These are phyloP conservation scores for Fusarium sulawesiense DNA, from an alignment of 2,329 filamentous ascomycete species.

Conservation along the genomic window DNA sequence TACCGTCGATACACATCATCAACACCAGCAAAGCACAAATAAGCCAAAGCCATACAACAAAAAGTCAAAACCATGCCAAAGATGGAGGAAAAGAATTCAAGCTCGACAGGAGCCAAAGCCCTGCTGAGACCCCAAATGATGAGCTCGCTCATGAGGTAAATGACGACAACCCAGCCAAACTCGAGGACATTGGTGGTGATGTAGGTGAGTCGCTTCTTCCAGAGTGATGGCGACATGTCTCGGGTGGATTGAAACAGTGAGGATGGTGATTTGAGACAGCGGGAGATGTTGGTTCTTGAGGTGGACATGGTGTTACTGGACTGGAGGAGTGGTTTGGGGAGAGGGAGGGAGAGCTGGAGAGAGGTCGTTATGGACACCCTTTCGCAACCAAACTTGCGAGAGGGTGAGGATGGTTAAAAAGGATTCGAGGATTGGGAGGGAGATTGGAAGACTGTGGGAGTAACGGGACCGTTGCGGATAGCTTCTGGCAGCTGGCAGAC, in stretches of 20 bases:
- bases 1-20: constrained; percentile 47
- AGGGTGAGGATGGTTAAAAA: constrained; percentile 29
- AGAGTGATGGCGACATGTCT: constrained; percentile 41
- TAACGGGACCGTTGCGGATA: constrained; percentile 3
- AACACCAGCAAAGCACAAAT: constrained; percentile 22
- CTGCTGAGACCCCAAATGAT: constrained; percentile 58
- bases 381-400: constrained; percentile 26
- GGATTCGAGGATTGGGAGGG: neutral
- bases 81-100: constrained; percentile 62
- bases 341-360: neutral
- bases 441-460: neutral
- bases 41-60: constrained; percentile 48
- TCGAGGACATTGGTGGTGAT: constrained; percentile 16
- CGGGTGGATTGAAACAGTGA: constrained; percentile 41
- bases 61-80: constrained; percentile 60
- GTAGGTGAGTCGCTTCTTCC: constrained; percentile 29
- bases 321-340: neutral
- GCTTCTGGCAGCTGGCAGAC: constrained; percentile 11
- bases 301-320: constrained; percentile 40
- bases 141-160: constrained; percentile 58
- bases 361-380: constrained; percentile 29
- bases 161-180: constrained; percentile 50
- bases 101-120: constrained; percentile 46
- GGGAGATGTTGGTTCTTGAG: constrained; percentile 36
- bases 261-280: constrained; percentile 43